A percentile compares a stretch with the other conserved stretches of the same genome.
These are phyloP conservation scores for Talaromyces sp. DNA, from an alignment of 2,329 filamentous ascomycete genomes.

Conservation along the genomic window DNA sequence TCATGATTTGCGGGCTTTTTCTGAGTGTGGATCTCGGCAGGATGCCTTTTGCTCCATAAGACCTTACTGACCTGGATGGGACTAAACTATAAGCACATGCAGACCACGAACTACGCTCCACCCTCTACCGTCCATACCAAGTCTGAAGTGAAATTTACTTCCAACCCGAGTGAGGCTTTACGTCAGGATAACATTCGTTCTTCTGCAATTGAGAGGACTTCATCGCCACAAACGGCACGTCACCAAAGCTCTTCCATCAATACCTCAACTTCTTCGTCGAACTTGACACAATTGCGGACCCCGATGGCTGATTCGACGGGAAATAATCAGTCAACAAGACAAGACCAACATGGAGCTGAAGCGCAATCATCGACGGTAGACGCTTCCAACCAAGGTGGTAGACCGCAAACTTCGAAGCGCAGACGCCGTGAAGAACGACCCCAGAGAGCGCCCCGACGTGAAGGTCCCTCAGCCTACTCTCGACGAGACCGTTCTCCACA, in stretches of 20 bases:
- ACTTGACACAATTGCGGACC: background rate
- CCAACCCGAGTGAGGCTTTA: constrained; percentile 9
- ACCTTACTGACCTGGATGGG: constrained; percentile 16
- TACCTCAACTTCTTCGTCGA: background rate
- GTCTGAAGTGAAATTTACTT: background rate
- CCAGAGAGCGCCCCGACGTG: constrained; percentile 34
- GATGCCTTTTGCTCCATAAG: constrained; percentile 15
- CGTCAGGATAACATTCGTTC: background rate
- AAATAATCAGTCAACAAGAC: background rate
- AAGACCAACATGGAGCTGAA: background rate
- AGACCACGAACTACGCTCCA: constrained; percentile 17
- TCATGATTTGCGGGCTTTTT: constrained; percentile 8
- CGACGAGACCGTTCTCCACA: constrained; percentile 35
- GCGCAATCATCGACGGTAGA: constrained; percentile 23
- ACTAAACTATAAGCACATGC: constrained; percentile 16
- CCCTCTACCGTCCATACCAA: constrained; percentile 6
- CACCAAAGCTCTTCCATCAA: background rate
- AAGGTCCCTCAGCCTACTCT: constrained; percentile 39
- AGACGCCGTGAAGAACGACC: constrained; percentile 17
- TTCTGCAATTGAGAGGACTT: background rate
- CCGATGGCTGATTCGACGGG: constrained; percentile 12
- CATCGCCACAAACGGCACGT: background rate
- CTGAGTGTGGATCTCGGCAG: constrained; percentile 14
- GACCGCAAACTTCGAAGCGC: constrained; percentile 12
- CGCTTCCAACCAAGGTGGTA: constrained; percentile 20